Evolutionary conservation across 495 filamentous ascomycete species (phyloP).

Genomic region (Aspergillus haitiensis): DNA sequence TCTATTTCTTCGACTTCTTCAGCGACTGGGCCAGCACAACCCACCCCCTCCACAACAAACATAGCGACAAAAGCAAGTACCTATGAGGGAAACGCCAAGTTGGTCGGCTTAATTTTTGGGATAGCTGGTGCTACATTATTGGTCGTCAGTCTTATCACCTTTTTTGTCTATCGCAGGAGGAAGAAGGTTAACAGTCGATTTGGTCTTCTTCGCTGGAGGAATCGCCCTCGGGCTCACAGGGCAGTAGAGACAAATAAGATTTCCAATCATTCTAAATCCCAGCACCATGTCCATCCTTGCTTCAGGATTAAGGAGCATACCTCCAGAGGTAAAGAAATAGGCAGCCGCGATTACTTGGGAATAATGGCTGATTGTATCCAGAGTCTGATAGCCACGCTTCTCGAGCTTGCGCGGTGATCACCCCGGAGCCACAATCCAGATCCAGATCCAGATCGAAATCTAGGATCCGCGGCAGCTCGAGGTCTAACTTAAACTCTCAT

Average conservation of each 20-base stretch:
- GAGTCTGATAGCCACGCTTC: too few relatives aligned
- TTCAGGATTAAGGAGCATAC: not conserved
- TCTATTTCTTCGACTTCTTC: not conserved
- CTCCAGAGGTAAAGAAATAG: not conserved
- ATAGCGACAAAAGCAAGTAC: conserved; percentile 1
- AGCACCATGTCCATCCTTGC: not conserved
- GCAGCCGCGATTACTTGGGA: not conserved
- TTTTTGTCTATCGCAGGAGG: conserved; percentile 26
- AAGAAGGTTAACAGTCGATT: conserved; percentile 23
- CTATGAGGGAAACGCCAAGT: conserved; percentile 11
- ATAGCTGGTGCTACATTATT: conserved; percentile 25
- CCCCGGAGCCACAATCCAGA: not conserved
- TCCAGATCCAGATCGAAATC: not conserved
- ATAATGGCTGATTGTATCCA: too few relatives aligned
- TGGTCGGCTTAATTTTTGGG: conserved; percentile 36
- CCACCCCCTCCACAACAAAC: conserved; percentile 7
- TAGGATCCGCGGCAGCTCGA: not conserved
- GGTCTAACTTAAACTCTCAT: too few relatives aligned
- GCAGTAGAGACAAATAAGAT: not conserved
- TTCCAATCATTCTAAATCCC: not conserved
- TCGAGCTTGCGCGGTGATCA: too few relatives aligned
- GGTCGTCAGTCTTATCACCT: conserved; percentile 23
- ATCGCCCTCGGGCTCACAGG: not conserved
- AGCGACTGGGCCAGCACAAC: not conserved
- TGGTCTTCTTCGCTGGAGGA: conserved; percentile 21